A percentile compares a stretch with the other conserved stretches of the same genome.
Evolutionary conservation across 768 basidiomycete genomes (phyloP).

Genomic region (Scleroderma citrinum): DNA sequence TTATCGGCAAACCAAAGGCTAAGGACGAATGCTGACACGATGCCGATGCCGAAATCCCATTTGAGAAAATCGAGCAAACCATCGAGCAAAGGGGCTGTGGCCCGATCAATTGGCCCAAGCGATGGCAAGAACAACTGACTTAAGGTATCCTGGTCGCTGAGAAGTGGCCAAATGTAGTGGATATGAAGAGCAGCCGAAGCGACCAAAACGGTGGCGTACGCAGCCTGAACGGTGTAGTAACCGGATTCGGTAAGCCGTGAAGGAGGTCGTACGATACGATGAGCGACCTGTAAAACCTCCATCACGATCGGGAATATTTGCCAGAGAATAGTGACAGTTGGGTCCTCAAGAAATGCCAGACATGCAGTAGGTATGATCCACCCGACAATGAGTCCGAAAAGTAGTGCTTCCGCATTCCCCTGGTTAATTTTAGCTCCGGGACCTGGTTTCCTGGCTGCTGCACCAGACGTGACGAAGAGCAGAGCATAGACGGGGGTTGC

Average conservation of each 20-base stretch:
- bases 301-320: conserved; percentile 47
- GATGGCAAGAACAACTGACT: conserved; percentile 11
- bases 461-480: conserved; percentile 36
- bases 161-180: conserved; percentile 15
- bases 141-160: conserved; percentile 5
- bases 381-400: conserved; percentile 44
- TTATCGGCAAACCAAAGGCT: conserved; percentile 45
- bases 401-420: conserved; percentile 44
- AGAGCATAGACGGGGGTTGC: conserved; percentile 45
- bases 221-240: conserved; percentile 15
- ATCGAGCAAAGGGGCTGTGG: conserved; percentile 3
- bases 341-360: conserved; percentile 39
- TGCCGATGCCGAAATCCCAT: conserved; percentile 43
- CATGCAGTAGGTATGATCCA: conserved; percentile 40
- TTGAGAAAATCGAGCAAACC: conserved; percentile 38
- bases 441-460: conserved; percentile 10
- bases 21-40: conserved; percentile 35
- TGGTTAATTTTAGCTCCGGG: conserved; percentile 30
- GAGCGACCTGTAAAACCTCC: conserved; percentile 33
- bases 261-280: conserved; percentile 35
- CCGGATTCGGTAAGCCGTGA: conserved; percentile 13
- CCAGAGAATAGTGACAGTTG: conserved; percentile 46
- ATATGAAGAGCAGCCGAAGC: conserved; percentile 22
- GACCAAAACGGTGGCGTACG: conserved; percentile 13
- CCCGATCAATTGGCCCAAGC: background rate